Base-by-base conservation (phyloP, 768 basidiomycete genomes). In the Cytidiella melzeri region DNA sequence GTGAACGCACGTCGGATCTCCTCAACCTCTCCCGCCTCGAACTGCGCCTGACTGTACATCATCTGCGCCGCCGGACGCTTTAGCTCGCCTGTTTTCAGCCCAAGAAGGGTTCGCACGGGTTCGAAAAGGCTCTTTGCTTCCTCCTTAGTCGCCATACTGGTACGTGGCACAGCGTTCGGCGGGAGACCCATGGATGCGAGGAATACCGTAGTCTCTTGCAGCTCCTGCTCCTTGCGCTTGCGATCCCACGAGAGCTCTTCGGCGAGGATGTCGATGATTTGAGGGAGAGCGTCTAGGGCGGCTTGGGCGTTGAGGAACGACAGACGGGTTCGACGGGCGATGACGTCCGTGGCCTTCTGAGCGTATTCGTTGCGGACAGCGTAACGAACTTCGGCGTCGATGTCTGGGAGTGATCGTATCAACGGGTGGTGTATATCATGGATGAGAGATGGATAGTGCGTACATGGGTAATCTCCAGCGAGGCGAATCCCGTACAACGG, bases 371-470 rank as follows among this genome's bases (percentile, higher is more conserved):
- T 74, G 12, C 81, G 81, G 19, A 85, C 76, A 0, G 93, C 92
- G 62, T 95, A 96, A 42, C 81, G 81, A 5, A 94, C 83, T 69
- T 99, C 95, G 1, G 91, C 92, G 65, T 96, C 92, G 64, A 97
- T 84, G 75, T 83, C 83, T 86, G 56, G 6, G 25, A 50, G 34
- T n/a, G 7, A 11, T 25, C n/a, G n/a, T n/a, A 11, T n/a, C 9
- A 24, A 24, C 5, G 1, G 23, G 24, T 47, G 19, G 37, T 6
- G 24, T 12, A 39, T 19, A 43, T 21, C 24, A 26, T 40, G 15
- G 26, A 44, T 4, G 43, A 38, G 26, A 15, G 37, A 38, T 34
- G 24, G 5, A 26, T 26, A 20, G 25, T 2, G 63, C 80, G 37
- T 64, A 87, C 85, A 94, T 42, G 93, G 84, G 62, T 95, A 92